Evolutionary conservation across 768 basidiomycete genomes (phyloP).

Genomic region (Lyophyllum atratum): DNA sequence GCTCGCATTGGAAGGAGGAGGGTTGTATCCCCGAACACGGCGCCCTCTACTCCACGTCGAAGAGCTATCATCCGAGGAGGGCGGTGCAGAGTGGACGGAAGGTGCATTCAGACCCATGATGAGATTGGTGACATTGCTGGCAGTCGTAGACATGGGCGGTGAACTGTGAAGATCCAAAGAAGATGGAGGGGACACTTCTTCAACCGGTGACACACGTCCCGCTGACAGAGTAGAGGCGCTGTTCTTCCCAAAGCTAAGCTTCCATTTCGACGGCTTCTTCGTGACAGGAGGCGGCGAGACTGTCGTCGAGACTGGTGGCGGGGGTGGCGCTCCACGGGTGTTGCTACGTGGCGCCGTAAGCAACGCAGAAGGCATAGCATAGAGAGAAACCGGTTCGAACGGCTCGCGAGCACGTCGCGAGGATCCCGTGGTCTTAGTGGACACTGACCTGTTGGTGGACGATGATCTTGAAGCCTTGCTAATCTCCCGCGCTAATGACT

Average conservation of each 20-base stretch:
- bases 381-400: slow-evolving; percentile 50
- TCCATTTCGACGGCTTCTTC: slow-evolving; percentile 90
- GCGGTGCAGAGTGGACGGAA: slow-evolving; percentile 26
- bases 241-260: slow-evolving; percentile 70
- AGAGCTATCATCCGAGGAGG: slow-evolving; percentile 37
- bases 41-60: slow-evolving; percentile 54
- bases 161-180: slow-evolving; percentile 27
- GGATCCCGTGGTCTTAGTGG: slow-evolving; percentile 30
- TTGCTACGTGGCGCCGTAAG: slow-evolving; percentile 23
- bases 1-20: slow-evolving; percentile 18
- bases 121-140: slow-evolving; percentile 73
- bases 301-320: slow-evolving; percentile 23
- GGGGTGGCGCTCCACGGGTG: slow-evolving; percentile 14
- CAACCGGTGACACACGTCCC: slow-evolving; percentile 40
- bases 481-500: slow-evolving; percentile 83
- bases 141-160: slow-evolving; percentile 62
- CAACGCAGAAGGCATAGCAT: slow-evolving; percentile 39
- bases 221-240: slow-evolving; percentile 38
- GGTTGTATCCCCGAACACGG: slow-evolving; percentile 21
- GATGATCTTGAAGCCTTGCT: slow-evolving; percentile 62
- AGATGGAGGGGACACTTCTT: slow-evolving; percentile 36
- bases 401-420: slow-evolving; percentile 28
- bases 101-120: slow-evolving; percentile 70
- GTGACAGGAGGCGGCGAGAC: slow-evolving; percentile 39
- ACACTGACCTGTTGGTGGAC: slow-evolving; percentile 34